Evolutionary conservation across 2,329 filamentous ascomycete species (phyloP).

Genomic region (Geosmithia putterillii): DNA sequence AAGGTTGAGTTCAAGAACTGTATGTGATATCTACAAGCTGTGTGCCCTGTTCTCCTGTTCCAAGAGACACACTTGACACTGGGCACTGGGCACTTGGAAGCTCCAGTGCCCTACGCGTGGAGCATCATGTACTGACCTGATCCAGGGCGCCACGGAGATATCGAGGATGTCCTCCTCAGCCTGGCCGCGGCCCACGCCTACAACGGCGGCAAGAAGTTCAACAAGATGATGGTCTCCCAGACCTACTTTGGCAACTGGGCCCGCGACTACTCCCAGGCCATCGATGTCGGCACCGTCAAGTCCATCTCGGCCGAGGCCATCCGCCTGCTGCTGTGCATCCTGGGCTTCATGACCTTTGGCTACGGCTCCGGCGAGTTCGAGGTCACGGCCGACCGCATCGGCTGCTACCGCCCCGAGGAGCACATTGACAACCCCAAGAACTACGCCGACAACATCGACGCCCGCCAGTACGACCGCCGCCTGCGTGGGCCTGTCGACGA

Average conservation of each 20-base stretch:
- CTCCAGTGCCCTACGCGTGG: too few species aligned
- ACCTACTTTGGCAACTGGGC: constrained; percentile 98
- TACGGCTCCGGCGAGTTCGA: constrained; percentile 79
- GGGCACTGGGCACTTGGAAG: too few species aligned
- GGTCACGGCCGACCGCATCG: constrained; percentile 70
- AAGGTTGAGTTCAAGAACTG: constrained; percentile 77
- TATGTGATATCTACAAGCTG: constrained; percentile 19
- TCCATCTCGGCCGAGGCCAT: constrained; percentile 84
- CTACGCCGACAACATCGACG: constrained; percentile 82
- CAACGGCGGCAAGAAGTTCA: constrained; percentile 63
- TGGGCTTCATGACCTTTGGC: constrained; percentile 82
- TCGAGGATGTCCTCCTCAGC: constrained; percentile 78
- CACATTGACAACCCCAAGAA: constrained; percentile 71
- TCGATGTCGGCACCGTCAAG: constrained; percentile 88
- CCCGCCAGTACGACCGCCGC: constrained; percentile 66
- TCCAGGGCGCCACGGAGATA: constrained; percentile 73
- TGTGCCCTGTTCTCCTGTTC: not conserved
- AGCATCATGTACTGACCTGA: too few species aligned
- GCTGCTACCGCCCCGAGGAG: constrained; percentile 69
- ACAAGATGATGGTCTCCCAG: constrained; percentile 74
- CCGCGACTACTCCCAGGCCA: constrained; percentile 83
- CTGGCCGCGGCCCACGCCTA: constrained; percentile 45
- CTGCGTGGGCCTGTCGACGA: constrained; percentile 78
- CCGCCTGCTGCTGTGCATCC: constrained; percentile 74
- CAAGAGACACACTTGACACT: too few species aligned